Percentiles rank a stretch among this genome's conserved stretches.
phyloP scores from a whole-genome alignment of 2,329 filamentous ascomycete species.

The Epichloe bromicola region DNA sequence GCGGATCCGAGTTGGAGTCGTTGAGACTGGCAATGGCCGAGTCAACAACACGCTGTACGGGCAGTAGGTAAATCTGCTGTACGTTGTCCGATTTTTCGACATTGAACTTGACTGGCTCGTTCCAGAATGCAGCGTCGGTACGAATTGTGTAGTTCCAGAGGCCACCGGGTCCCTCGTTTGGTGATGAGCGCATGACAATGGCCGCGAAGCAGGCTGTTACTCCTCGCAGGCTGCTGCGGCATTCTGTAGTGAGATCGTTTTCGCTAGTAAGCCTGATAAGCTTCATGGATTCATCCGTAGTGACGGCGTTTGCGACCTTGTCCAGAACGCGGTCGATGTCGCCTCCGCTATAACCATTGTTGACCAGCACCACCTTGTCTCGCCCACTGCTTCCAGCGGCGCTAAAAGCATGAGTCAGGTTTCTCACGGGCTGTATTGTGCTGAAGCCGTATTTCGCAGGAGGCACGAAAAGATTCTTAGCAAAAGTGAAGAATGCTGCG shows the following conservation, averaged over 20 bases:
- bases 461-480: slow-evolving; percentile 72
- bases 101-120: slow-evolving; percentile 47
- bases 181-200: slow-evolving; percentile 63
- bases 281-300: slow-evolving; percentile 35
- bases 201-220: slow-evolving; percentile 62
- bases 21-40: slow-evolving; percentile 50
- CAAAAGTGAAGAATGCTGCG: slow-evolving; percentile 51
- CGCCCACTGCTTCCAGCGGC: slow-evolving; percentile 42
- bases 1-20: slow-evolving; percentile 25
- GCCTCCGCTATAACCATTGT: slow-evolving; percentile 56
- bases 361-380: slow-evolving; percentile 63
- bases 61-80: slow-evolving; percentile 63
- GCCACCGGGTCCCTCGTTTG: slow-evolving; percentile 50
- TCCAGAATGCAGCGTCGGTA: slow-evolving; percentile 52
- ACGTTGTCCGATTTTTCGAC: slow-evolving; percentile 56
- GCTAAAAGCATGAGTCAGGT: slow-evolving; percentile 49
- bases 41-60: slow-evolving; percentile 70
- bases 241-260: slow-evolving; percentile 46
- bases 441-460: slow-evolving; percentile 66
- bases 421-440: slow-evolving; percentile 43
- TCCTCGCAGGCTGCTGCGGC: slow-evolving; percentile 50
- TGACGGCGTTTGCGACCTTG: slow-evolving; percentile 43
- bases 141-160: slow-evolving; percentile 81
- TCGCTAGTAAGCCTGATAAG: slow-evolving; percentile 41
- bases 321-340: slow-evolving; percentile 61